A percentile compares a stretch with the other conserved stretches of the same genome.
These are phyloP conservation scores for Wickerhamomyces chaumierensis DNA, from an alignment of 805 yeast genomes.

Conservation along the genomic window DNA sequence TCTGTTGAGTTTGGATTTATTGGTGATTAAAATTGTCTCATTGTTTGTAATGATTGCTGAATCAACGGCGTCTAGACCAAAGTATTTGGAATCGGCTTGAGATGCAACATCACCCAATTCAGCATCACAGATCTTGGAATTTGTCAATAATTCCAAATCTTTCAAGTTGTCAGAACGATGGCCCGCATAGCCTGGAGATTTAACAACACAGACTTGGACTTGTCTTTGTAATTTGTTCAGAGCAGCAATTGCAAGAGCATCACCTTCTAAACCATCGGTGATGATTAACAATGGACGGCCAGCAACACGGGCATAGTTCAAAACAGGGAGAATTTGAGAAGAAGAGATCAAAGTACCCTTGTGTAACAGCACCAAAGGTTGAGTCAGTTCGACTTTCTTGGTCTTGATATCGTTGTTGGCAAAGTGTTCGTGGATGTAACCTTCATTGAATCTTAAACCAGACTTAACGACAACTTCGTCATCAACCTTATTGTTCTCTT, in stretches of 20 bases:
- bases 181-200: constrained; percentile 99
- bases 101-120: constrained; percentile 94
- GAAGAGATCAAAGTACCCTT: constrained; percentile 13
- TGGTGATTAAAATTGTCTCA: constrained; percentile 89
- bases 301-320: constrained; percentile 84
- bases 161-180: constrained; percentile 94
- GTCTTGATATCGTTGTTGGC: constrained; percentile 72
- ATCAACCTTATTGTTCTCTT: constrained; percentile 93
- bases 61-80: constrained; percentile 69
- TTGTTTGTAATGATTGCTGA: constrained; percentile 89
- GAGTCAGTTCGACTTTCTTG: constrained; percentile 86
- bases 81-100: constrained; percentile 77
- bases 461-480: constrained; percentile 95
- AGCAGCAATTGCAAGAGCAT: constrained; percentile 96
- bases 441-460: constrained; percentile 98
- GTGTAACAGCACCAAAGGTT: constrained; percentile 68
- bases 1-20: constrained; percentile 62
- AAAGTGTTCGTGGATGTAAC: constrained; percentile 93
- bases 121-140: constrained; percentile 80
- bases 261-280: constrained; percentile 96
- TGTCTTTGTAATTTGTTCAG: constrained; percentile 96
- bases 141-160: constrained; percentile 89
- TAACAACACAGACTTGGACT: constrained; percentile 93
- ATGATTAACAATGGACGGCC: constrained; percentile 88
- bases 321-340: constrained; percentile 68